A percentile compares a stretch with the other conserved stretches of the same genome.
Evolutionary conservation across 2,329 filamentous ascomycete genomes (phyloP).

Genomic region (Colletotrichum kahawae): DNA sequence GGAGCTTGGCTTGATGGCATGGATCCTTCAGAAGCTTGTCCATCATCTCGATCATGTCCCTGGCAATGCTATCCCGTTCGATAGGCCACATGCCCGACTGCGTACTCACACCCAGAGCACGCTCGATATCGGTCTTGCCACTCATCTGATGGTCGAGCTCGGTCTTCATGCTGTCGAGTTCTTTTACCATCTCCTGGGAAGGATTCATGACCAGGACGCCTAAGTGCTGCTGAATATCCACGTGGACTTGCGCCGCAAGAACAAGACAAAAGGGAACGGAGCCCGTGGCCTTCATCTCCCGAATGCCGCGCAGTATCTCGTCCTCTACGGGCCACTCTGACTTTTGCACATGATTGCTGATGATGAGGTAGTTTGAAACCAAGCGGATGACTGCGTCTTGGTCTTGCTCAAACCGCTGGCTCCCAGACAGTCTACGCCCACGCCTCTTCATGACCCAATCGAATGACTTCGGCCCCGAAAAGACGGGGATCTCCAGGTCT

Average conservation of each 20-base stretch:
- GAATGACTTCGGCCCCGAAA: not conserved
- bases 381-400: not conserved
- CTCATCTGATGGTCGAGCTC: not conserved
- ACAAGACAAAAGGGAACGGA: not conserved
- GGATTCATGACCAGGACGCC: not conserved
- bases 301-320: not conserved
- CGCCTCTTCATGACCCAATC: not conserved
- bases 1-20: not conserved
- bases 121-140: not conserved
- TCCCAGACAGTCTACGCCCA: not conserved
- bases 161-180: not conserved
- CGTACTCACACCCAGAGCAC: not conserved
- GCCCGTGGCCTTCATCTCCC: not conserved
- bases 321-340: not conserved
- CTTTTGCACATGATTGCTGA: not conserved
- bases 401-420: not conserved
- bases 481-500: fast-evolving
- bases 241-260: not conserved
- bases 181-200: not conserved
- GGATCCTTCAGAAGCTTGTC: not conserved
- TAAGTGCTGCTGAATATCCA: not conserved
- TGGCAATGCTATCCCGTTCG: not conserved
- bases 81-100: not conserved
- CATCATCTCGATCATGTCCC: not conserved
- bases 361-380: not conserved